Percentiles rank a stretch among this genome's conserved stretches.
These are phyloP conservation scores for Termitomyces titanicus DNA, from an alignment of 768 basidiomycete genomes.

Conservation along the genomic window DNA sequence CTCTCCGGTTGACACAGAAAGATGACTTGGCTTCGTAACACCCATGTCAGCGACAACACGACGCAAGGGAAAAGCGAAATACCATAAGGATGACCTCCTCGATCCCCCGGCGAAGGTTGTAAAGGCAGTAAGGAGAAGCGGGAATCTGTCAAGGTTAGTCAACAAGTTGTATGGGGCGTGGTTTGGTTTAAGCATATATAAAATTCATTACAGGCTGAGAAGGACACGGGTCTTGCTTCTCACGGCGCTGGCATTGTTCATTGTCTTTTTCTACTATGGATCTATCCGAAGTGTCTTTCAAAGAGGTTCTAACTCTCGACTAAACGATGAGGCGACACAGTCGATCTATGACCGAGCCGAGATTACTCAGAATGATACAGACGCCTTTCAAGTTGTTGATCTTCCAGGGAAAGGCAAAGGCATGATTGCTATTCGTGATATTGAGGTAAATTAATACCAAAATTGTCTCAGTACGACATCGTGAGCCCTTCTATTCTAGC, in stretches of 20 bases:
- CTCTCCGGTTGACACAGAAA: not conserved
- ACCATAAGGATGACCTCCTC: constrained; percentile 6
- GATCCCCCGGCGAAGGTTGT: constrained; percentile 8
- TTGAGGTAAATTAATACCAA: constrained; percentile 33
- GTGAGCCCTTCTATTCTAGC: constrained; percentile 24
- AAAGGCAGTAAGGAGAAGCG: not conserved
- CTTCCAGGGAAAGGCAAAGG: constrained; percentile 57
- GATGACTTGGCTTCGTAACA: not conserved
- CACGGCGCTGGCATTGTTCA: not conserved
- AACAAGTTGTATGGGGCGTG: not conserved
- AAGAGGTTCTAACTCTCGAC: not conserved
- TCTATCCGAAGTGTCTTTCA: not conserved
- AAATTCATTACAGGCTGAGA: not conserved
- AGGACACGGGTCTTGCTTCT: not conserved
- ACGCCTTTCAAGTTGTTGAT: constrained; percentile 38
- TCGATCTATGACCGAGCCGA: not conserved
- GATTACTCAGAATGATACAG: not conserved
- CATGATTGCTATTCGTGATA: constrained; percentile 46
- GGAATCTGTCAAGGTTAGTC: not conserved
- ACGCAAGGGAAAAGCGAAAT: constrained; percentile 9
- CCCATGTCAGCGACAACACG: constrained; percentile 10
- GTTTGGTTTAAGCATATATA: not conserved
- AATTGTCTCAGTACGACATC: too few species aligned
- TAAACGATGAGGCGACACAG: not conserved
- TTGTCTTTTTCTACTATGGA: not conserved